Evolutionary conservation across 495 filamentous ascomycete species (phyloP).

Genomic region (Talaromyces borbonicus): DNA sequence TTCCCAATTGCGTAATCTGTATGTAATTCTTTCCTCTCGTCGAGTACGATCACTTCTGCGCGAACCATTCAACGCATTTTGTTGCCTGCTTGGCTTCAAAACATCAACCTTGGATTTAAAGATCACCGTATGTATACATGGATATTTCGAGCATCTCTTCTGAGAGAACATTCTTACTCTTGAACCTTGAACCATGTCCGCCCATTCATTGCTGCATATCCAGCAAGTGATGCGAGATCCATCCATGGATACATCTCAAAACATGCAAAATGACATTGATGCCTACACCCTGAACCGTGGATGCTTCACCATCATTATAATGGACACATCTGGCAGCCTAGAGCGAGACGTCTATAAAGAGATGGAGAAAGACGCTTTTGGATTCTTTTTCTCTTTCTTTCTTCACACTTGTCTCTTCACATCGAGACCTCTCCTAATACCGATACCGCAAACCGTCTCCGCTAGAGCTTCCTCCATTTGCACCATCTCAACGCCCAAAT

Average conservation of each 20-base stretch:
- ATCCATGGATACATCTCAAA: background rate
- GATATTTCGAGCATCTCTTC: too few relatives aligned
- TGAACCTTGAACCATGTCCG: background rate
- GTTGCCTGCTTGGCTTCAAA: too few relatives aligned
- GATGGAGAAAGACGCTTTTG: background rate
- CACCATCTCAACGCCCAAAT: too few relatives aligned
- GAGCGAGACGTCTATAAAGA: background rate
- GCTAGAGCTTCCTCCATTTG: conserved; percentile 3
- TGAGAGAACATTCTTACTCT: too few relatives aligned
- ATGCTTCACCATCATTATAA: too few relatives aligned
- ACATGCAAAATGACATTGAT: background rate
- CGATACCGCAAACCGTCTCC: background rate
- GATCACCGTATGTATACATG: background rate
- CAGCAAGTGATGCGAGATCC: background rate
- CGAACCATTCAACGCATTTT: too few relatives aligned
- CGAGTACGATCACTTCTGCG: too few relatives aligned
- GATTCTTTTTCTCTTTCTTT: background rate
- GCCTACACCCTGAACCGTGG: background rate
- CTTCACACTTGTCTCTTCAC: too few relatives aligned
- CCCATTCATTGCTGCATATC: background rate
- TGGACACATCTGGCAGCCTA: background rate
- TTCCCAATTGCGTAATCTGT: too few relatives aligned
- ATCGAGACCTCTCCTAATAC: background rate
- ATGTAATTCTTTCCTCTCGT: too few relatives aligned
- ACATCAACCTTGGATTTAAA: too few relatives aligned